Evolutionary conservation across 805 yeast species (phyloP).

Genomic region (Saturnispora serradocipensis): DNA sequence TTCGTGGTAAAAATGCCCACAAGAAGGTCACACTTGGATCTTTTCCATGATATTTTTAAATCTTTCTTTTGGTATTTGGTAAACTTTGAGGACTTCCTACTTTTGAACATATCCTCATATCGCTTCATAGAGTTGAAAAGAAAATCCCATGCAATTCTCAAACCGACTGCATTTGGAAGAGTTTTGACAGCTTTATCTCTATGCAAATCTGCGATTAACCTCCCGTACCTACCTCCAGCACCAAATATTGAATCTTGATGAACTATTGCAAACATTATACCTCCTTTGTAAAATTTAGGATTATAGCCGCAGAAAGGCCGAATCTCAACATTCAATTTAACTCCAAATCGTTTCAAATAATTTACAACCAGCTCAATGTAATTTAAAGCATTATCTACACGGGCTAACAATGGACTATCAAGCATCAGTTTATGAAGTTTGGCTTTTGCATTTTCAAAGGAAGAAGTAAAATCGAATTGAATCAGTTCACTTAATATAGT

Average conservation of each 20-base stretch:
- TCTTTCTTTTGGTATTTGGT: constrained; percentile 29
- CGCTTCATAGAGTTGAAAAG: constrained; percentile 43
- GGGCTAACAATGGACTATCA: constrained; percentile 54
- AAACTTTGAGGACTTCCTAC: constrained; percentile 14
- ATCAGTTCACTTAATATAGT: constrained; percentile 77
- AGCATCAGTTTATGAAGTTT: constrained; percentile 63
- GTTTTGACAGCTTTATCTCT: constrained; percentile 31
- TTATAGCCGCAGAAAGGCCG: constrained; percentile 84
- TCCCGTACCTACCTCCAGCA: constrained; percentile 92
- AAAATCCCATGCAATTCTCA: constrained; percentile 70
- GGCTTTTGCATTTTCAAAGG: constrained; percentile 53
- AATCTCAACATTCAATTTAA: constrained; percentile 40
- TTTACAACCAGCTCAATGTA: constrained; percentile 53
- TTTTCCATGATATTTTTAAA: constrained; percentile 32
- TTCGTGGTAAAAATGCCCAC: constrained; percentile 59
- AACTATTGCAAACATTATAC: constrained; percentile 83
- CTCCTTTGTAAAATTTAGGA: constrained; percentile 65
- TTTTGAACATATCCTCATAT: constrained; percentile 32
- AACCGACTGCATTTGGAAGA: constrained; percentile 68
- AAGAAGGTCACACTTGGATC: constrained; percentile 71
- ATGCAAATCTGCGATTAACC: constrained; percentile 55
- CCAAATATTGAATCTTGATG: constrained; percentile 61
- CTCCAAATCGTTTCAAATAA: constrained; percentile 49
- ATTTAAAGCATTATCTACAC: constrained; percentile 52
- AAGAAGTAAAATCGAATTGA: constrained; percentile 65